A percentile compares a stretch with the other conserved stretches of the same genome.
These are phyloP conservation scores for Xanthoparmelia taractica DNA, from an alignment of 495 filamentous ascomycete genomes.

Conservation along the genomic window DNA sequence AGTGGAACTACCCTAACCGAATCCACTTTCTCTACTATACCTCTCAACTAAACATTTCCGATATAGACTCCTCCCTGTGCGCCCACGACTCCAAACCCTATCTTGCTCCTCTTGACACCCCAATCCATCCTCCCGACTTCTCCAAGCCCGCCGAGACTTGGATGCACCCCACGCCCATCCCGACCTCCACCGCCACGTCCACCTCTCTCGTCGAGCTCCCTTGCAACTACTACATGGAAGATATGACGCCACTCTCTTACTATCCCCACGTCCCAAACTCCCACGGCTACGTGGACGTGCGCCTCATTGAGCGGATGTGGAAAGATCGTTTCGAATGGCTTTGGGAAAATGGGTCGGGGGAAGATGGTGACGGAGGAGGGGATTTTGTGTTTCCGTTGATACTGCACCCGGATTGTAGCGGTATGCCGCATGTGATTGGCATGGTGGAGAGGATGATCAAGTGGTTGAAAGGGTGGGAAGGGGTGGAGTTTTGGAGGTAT, in stretches of 20 bases:
- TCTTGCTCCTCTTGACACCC: slow-evolving; percentile 42
- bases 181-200: slow-evolving; percentile 21
- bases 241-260: slow-evolving; percentile 51
- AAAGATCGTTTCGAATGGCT: slow-evolving; percentile 44
- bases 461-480: slow-evolving; percentile 45
- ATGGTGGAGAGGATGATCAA: slow-evolving; percentile 50
- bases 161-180: slow-evolving; percentile 47
- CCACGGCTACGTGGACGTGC: slow-evolving; percentile 46
- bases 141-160: slow-evolving; percentile 42
- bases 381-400: slow-evolving; percentile 42
- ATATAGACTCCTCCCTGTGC: slow-evolving; percentile 43
- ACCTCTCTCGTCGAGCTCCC: slow-evolving; percentile 45
- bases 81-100: slow-evolving; percentile 49
- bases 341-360: slow-evolving; percentile 33
- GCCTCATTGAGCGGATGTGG: slow-evolving; percentile 49
- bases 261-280: slow-evolving; percentile 44
- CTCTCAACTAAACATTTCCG: neutral
- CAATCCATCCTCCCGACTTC: slow-evolving; percentile 46
- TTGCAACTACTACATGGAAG: slow-evolving; percentile 51
- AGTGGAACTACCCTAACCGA: neutral
- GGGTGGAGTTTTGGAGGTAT: slow-evolving; percentile 44
- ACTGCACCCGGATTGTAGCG: slow-evolving; percentile 54
- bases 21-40: neutral
- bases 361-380: slow-evolving; percentile 24
- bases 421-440: slow-evolving; percentile 54